phyloP scores from a whole-genome alignment of 163 green algal species.

The Prototheca cutis region DNA sequence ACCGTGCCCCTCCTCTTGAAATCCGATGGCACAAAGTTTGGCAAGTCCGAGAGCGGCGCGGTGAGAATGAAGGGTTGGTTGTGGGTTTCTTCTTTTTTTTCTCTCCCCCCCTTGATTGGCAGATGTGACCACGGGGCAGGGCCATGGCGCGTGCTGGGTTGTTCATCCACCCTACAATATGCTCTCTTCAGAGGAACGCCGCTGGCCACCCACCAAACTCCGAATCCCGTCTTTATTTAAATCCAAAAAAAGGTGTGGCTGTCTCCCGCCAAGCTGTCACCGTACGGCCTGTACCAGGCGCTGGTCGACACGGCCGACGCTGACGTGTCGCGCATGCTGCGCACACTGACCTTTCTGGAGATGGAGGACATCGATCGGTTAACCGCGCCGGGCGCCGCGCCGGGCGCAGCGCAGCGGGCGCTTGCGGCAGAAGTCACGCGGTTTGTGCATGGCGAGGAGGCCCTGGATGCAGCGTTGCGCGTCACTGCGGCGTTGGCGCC shows the following conservation, averaged over 20 bases:
- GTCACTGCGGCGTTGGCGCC: constrained; percentile 60
- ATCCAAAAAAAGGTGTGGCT: constrained; percentile 33
- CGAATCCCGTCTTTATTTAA: too few relatives aligned
- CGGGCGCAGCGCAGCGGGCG: constrained; percentile 78
- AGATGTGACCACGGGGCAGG: too few relatives aligned
- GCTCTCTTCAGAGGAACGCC: too few relatives aligned
- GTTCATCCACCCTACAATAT: too few relatives aligned
- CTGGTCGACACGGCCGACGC: constrained; percentile 66
- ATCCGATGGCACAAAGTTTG: constrained; percentile 86
- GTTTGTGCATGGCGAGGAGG: constrained; percentile 91
- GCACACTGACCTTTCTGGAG: constrained; percentile 92
- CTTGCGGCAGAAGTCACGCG: constrained; percentile 90
- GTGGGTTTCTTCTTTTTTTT: too few relatives aligned
- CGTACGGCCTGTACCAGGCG: constrained; percentile 98
- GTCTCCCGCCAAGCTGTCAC: constrained; percentile 74
- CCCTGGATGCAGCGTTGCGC: constrained; percentile 73
- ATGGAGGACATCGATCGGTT: constrained; percentile 69
- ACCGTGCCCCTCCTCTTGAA: constrained; percentile 89
- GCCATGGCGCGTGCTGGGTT: too few relatives aligned
- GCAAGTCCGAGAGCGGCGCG: constrained; percentile 87
- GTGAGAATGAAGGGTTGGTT: constrained; percentile 24
- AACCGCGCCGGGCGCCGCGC: constrained; percentile 54
- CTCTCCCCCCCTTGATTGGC: too few relatives aligned
- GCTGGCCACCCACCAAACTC: too few relatives aligned
- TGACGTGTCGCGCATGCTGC: constrained; percentile 72